Evolutionary conservation across 352 stramenopile species (phyloP).

Genomic region (Phytophthora aleatoria): DNA sequence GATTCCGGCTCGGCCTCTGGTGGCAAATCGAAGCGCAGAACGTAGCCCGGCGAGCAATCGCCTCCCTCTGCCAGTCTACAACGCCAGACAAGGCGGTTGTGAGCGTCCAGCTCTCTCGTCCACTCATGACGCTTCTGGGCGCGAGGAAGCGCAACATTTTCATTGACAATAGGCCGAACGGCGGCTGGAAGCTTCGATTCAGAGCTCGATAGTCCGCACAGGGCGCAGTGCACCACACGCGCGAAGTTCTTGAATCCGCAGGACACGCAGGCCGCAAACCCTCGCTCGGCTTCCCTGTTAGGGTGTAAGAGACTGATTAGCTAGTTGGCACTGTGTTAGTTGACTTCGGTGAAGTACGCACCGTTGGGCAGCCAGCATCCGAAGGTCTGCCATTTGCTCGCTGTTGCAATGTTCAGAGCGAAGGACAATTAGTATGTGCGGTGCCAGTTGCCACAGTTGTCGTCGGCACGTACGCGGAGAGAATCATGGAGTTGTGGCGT

Average conservation of each 20-base stretch:
- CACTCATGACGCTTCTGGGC: conserved; percentile 52
- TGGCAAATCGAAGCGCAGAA: conserved; percentile 37
- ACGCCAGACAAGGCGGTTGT: conserved; percentile 47
- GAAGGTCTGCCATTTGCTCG: conserved; percentile 29
- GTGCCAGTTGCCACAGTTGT: conserved; percentile 2
- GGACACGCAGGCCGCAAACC: conserved; percentile 40
- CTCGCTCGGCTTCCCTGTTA: conserved; percentile 42
- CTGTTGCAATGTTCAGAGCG: conserved; percentile 25
- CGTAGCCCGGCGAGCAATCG: conserved; percentile 37
- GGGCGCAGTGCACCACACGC: conserved; percentile 35
- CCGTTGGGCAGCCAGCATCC: conserved; percentile 26
- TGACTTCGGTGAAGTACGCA: conserved; percentile 11
- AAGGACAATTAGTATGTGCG: conserved; percentile 15
- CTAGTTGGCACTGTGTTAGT: conserved; percentile 1
- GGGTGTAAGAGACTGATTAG: neutral
- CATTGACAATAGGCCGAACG: conserved; percentile 1
- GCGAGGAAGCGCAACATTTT: conserved; percentile 12
- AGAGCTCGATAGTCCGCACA: conserved; percentile 39
- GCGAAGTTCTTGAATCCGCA: conserved; percentile 66
- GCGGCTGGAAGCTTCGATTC: conserved; percentile 1
- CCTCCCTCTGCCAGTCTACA: conserved; percentile 29
- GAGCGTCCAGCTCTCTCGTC: conserved; percentile 42
- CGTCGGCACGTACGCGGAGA: conserved; percentile 33
- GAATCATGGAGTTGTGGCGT: conserved; percentile 13
- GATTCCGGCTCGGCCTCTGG: conserved; percentile 37